These are phyloP conservation scores for Bondarzewia mesenterica DNA, from an alignment of 1,284 basidiomycete genomes.

Conservation along the genomic window DNA sequence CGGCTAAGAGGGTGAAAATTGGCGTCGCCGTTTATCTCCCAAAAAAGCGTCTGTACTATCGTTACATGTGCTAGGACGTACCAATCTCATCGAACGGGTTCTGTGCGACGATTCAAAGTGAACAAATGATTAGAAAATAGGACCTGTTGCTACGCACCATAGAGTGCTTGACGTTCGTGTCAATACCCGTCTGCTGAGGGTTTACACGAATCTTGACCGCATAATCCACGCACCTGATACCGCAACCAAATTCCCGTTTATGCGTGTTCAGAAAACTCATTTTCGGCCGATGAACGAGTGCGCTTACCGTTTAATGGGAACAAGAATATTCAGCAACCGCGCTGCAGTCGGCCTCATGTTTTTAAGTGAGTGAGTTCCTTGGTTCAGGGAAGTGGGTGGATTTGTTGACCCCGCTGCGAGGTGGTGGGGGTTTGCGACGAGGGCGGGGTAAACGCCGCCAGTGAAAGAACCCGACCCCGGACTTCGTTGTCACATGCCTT, in stretches of 20 bases:
- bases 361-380: not conserved
- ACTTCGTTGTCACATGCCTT: not conserved
- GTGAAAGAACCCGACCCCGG: not conserved
- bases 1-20: slow-evolving; percentile 45
- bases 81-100: slow-evolving; percentile 98
- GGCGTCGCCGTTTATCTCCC: not conserved
- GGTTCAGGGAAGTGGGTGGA: not conserved
- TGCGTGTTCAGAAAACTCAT: not conserved
- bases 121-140: not conserved
- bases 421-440: not conserved
- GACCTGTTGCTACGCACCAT: slow-evolving; percentile 75
- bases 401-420: not conserved
- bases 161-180: slow-evolving; percentile 94
- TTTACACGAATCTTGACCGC: slow-evolving; percentile 94
- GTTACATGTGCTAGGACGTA: slow-evolving; percentile 33
- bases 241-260: not conserved
- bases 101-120: slow-evolving; percentile 30
- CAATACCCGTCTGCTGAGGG: slow-evolving; percentile 84
- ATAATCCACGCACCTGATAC: slow-evolving; percentile 69
- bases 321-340: slow-evolving; percentile 79
- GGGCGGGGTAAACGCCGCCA: not conserved
- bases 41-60: no score
- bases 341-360: slow-evolving; percentile 68
- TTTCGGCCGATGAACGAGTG: slow-evolving; percentile 17
- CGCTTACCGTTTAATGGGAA: slow-evolving; percentile 80